A percentile compares a stretch with the other conserved stretches of the same genome.
phyloP scores from a whole-genome alignment of 805 yeast species.

The Starmerella gropengiesseri region DNA sequence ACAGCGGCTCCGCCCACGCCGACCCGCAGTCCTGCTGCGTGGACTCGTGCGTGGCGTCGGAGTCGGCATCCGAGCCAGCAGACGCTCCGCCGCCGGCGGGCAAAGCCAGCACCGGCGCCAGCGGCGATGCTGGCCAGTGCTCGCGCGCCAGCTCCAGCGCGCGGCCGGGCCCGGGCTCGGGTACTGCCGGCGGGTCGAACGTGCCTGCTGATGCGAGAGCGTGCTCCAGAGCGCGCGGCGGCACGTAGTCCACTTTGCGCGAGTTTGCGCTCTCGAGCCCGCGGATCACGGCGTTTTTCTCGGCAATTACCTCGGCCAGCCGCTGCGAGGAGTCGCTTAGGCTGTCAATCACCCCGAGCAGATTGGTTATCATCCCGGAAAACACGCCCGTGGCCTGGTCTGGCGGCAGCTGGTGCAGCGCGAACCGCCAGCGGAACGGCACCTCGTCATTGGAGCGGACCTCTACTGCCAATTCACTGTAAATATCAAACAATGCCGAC shows the following conservation, averaged over 20 bases:
- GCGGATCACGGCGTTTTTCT: constrained; percentile 7
- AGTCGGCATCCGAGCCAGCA: background rate
- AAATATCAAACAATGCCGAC: background rate
- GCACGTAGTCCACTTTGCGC: constrained; percentile 10
- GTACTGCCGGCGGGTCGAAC: background rate
- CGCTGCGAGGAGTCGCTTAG: background rate
- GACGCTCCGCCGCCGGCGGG: background rate
- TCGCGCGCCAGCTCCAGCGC: background rate
- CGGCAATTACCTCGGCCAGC: background rate
- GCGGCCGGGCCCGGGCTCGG: background rate
- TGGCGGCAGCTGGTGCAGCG: background rate
- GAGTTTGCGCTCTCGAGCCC: constrained; percentile 11
- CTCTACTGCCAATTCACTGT: background rate
- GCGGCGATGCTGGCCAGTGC: background rate
- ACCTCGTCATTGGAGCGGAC: background rate
- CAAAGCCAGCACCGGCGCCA: background rate
- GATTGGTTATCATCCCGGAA: background rate
- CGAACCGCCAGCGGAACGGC: constrained; percentile 8
- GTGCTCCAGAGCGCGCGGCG: constrained; percentile 7
- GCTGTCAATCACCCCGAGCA: constrained; percentile 3
- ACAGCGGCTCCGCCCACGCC: background rate
- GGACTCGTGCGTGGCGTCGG: constrained; percentile 7
- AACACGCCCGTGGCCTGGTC: background rate
- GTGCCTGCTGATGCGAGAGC: background rate
- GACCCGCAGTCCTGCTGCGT: background rate